Percentiles rank a stretch among this genome's conserved stretches.
phyloP scores from a whole-genome alignment of 2,329 filamentous ascomycete species.

The Zymoseptoria brevis region DNA sequence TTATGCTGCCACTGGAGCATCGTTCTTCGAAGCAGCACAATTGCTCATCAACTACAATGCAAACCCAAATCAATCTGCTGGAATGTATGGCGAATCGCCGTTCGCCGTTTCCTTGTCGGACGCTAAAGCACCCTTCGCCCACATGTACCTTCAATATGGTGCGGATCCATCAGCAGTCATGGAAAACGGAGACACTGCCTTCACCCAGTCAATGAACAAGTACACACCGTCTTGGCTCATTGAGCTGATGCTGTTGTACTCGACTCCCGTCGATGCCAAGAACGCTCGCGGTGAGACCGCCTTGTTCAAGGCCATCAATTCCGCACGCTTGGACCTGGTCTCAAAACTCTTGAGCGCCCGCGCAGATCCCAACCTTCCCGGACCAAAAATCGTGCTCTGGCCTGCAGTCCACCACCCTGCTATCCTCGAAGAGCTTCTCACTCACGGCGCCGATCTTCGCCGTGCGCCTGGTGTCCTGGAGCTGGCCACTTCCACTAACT shows the following conservation, averaged over 20 bases:
- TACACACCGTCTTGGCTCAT: slow-evolving; percentile 48
- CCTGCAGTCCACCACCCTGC: slow-evolving; percentile 52
- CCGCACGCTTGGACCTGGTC: slow-evolving; percentile 50
- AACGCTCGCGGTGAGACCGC: slow-evolving; percentile 55
- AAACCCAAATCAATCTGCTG: slow-evolving; percentile 47
- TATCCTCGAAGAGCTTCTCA: slow-evolving; percentile 49
- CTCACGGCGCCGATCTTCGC: slow-evolving; percentile 48
- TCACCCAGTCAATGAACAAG: slow-evolving; percentile 54
- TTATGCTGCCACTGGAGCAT: slow-evolving; percentile 40
- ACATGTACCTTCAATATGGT: slow-evolving; percentile 55
- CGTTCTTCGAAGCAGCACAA: slow-evolving; percentile 50
- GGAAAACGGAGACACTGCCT: slow-evolving; percentile 51
- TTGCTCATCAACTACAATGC: slow-evolving; percentile 58
- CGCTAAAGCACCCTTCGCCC: slow-evolving; percentile 49
- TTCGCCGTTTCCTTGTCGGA: slow-evolving; percentile 44
- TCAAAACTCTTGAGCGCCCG: slow-evolving; percentile 48
- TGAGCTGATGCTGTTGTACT: slow-evolving; percentile 54
- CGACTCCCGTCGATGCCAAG: slow-evolving; percentile 52
- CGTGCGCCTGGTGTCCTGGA: slow-evolving; percentile 60
- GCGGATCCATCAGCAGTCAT: slow-evolving; percentile 48
- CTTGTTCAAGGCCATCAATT: slow-evolving; percentile 54
- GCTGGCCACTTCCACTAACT: slow-evolving; percentile 55
- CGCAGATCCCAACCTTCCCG: slow-evolving; percentile 59
- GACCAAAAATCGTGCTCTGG: slow-evolving; percentile 51
- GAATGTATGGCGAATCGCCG: slow-evolving; percentile 48